Conservation (phyloP, 306 rosid species). For the Hippophae tibetana region DNA sequence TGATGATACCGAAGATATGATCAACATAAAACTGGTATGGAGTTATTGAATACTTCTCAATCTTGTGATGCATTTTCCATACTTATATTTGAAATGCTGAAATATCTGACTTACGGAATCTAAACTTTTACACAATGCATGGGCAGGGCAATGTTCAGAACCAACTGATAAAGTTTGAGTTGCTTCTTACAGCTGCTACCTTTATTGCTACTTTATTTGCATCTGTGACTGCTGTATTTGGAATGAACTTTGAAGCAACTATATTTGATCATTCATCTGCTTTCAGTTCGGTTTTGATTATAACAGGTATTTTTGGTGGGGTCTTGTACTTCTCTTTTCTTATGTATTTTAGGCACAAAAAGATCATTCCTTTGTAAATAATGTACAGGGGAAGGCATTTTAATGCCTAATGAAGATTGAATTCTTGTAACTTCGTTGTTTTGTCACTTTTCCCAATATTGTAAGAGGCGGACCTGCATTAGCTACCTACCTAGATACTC, state of each 20-base stretch:
- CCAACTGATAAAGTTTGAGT: slow-evolving; percentile 78
- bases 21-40: slow-evolving; percentile 41
- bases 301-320: slow-evolving; percentile 46
- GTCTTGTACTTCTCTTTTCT: slow-evolving; percentile 47
- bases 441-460: too few relatives aligned
- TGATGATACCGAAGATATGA: slow-evolving; percentile 44
- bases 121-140: slow-evolving; percentile 10
- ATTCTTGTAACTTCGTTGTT: too few relatives aligned
- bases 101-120: neutral
- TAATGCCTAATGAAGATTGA: too few relatives aligned
- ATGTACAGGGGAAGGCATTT: neutral
- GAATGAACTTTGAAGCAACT: slow-evolving; percentile 58
- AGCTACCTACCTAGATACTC: too few relatives aligned
- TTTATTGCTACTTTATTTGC: slow-evolving; percentile 71
- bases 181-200: slow-evolving; percentile 88
- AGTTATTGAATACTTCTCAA: slow-evolving; percentile 10
- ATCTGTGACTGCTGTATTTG: slow-evolving; percentile 73
- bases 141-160: slow-evolving; percentile 91
- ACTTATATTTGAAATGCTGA: slow-evolving; percentile 18
- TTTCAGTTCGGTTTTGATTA: slow-evolving; percentile 52
- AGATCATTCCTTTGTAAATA: slow-evolving; percentile 46
- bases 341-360: slow-evolving; percentile 58
- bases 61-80: slow-evolving; percentile 7
- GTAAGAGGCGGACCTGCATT: too few relatives aligned
- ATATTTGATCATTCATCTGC: slow-evolving; percentile 46